phyloP scores from a whole-genome alignment of 2,329 filamentous ascomycete species.

The Stachybotrys elegans region DNA sequence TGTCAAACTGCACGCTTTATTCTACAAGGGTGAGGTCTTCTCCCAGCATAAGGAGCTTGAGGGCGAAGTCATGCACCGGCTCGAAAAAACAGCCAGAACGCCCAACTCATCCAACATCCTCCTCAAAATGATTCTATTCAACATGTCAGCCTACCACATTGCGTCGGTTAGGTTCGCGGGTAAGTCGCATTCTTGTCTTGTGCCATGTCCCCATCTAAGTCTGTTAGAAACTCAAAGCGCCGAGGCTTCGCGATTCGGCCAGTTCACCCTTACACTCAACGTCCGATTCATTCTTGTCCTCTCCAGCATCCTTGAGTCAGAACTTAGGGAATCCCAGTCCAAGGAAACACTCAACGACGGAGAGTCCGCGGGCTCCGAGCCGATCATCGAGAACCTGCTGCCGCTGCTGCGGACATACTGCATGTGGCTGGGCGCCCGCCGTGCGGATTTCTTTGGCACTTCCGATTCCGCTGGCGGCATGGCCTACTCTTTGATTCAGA shows the following conservation, averaged over 20 bases:
- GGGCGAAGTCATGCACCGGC: conserved; percentile 74
- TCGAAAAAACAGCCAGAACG: conserved; percentile 68
- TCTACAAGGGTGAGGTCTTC: conserved; percentile 73
- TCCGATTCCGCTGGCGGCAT: conserved; percentile 38
- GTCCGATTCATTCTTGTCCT: conserved; percentile 70
- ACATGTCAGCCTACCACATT: conserved; percentile 77
- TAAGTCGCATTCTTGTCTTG: conserved; percentile 16
- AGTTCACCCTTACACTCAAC: conserved; percentile 72
- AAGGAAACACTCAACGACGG: conserved; percentile 7
- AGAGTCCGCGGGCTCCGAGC: conserved; percentile 22
- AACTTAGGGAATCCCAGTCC: conserved; percentile 49
- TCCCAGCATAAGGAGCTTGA: conserved; percentile 75
- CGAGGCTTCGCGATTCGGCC: conserved; percentile 42
- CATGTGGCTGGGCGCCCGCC: conserved; percentile 46
- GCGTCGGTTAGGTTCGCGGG: conserved; percentile 37
- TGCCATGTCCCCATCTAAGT: conserved; percentile 7
- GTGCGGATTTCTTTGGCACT: conserved; percentile 40
- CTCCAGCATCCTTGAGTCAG: conserved; percentile 64
- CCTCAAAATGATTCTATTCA: conserved; percentile 77
- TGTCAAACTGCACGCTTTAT: conserved; percentile 77
- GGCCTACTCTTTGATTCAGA: conserved; percentile 40
- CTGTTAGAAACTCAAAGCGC: conserved; percentile 40
- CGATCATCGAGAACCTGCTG: conserved; percentile 37
- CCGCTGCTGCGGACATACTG: conserved; percentile 48
- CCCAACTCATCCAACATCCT: conserved; percentile 60